Base-by-base conservation (phyloP, 2,329 filamentous ascomycete species). In the Fusarium torreyae region DNA sequence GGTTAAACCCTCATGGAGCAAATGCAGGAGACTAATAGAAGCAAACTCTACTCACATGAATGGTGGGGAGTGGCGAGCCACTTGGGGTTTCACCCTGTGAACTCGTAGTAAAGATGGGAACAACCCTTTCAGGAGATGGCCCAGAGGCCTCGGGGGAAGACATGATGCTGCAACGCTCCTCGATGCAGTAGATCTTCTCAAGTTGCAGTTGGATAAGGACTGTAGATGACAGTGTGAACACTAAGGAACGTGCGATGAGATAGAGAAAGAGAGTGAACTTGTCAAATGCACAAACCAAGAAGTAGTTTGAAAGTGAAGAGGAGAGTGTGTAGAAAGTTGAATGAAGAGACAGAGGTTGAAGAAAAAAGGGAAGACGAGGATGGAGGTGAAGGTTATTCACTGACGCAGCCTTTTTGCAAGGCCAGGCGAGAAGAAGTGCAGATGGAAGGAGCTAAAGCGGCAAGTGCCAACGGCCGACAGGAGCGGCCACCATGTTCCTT, bases 221-320 rank as follows among this genome's bases (percentile, higher is more conserved):
- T 59, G 75, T 74, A 74, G 69, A 71, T 66, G 66, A 76, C 69
- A 75, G 44, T 44, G 45, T 65, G 71, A 71, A 70, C 60, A 63
- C 68, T 75, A 74, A 71, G 70, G 70, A 71, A 68, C 62, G 53
- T 66, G 68, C 71, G 55, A 68, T 70, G 71, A 74, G 69, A 74
- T 72, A 70, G 71, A 75, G 60, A 75, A 73, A 74, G 74, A 72
- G 60, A 61, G 75, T 67, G 71, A 68, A 69, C 63, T 72, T 66
- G 64, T 58, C 59, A 63, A 67, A 63, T 48, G 55, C 56, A 44
- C 46, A 51, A 48, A 48, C 58, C 60, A 66, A 69, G 67, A 65
- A 68, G 57, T 61, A 48, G 63, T 68, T 59, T 60, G 63, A 56
- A 67, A 57, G 53, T 52, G 59, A 55, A 61, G 60, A 42, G 58